Conservation (phyloP, 2,329 filamentous ascomycete species). For the Pestalotiopsis sp. region DNA sequence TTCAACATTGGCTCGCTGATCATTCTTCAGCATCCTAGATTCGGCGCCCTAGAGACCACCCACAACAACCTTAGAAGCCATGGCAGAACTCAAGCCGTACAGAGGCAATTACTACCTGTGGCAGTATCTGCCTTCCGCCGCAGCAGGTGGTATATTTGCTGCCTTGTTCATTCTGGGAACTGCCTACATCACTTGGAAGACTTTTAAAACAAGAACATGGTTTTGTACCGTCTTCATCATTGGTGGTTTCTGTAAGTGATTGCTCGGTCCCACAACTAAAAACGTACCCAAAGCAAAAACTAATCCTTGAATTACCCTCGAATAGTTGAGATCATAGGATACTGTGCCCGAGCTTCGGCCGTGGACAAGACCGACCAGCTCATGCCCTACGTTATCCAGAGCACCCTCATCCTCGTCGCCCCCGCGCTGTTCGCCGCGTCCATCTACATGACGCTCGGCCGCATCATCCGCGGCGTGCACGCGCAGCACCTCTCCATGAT, state of each 20-base stretch:
- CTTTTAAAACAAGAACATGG: constrained; percentile 48
- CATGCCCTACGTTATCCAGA: constrained; percentile 44
- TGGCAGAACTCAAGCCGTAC: constrained; percentile 25
- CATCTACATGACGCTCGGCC: constrained; percentile 53
- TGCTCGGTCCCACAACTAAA: constrained; percentile 18
- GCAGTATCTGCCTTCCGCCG: constrained; percentile 43
- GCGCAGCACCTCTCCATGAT: constrained; percentile 29
- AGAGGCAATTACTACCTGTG: constrained; percentile 38
- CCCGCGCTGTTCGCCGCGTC: constrained; percentile 52
- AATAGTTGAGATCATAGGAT: constrained; percentile 5
- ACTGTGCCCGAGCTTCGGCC: not conserved
- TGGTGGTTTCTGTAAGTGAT: constrained; percentile 49
- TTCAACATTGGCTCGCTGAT: too few relatives aligned
- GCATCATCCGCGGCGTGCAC: constrained; percentile 41
- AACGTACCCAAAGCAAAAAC: not conserved
- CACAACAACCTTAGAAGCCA: too few relatives aligned
- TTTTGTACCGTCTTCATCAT: constrained; percentile 53
- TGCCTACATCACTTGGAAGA: constrained; percentile 41
- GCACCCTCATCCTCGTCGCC: constrained; percentile 47
- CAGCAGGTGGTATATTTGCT: constrained; percentile 45
- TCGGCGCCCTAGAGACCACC: too few relatives aligned
- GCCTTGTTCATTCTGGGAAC: constrained; percentile 44
- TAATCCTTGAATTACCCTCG: too few relatives aligned
- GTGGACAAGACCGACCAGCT: constrained; percentile 31
- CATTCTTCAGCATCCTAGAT: too few relatives aligned